Evolutionary conservation across 176 grass and related monocot species (phyloP), one percentile per base, ranked within the genome.

Genomic region (Carex kokanica): DNA sequence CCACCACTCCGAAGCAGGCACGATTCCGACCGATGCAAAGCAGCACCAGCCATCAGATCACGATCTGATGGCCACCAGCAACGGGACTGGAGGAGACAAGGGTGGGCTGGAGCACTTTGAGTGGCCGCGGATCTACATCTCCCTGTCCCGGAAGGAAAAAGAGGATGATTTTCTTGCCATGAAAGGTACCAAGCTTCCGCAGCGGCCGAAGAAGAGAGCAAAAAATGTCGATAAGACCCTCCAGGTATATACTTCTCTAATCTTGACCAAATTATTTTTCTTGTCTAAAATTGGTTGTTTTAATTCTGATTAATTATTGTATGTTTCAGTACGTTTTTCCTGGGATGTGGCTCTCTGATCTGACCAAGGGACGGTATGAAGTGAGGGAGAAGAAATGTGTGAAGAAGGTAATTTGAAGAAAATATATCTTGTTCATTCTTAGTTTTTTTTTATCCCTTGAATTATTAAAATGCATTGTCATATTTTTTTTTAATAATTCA

Each of bases 381-480:
- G 94, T 97, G 57, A 92, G 92, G 80, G 88, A 94, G 92, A 97
- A 97, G 90, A 97, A 88, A 69, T 86, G 90, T 54, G 90, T 86
- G 52, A 97, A 86, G 86, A 97, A 97, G 94, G 91, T 97, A 90
- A 51, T 18, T 1, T 36, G 58, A 64, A 6, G 54, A 29, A 40
- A 47, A 47, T 49, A 40, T 3, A 15, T 9, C 16, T 29, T 67
- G 43, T 74, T 74, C 43, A 14, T 6, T 51, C 11, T 38, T 55
- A 3, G 3, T 0, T 20, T 53, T 40, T 55, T 1, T 17, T 3
- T 3, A 6, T 29, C n/a, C 7, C 43, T 74, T 74, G 25, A 53
- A 53, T 74, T 53, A 74, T 25, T 77, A 14, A 32, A 75, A 54
- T 55, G 24, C 21, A 55, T 56, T 78, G 1, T 49, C 17, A 47